Evolutionary conservation across 352 stramenopile species (phyloP).

Genomic region (Phytophthora idaei): DNA sequence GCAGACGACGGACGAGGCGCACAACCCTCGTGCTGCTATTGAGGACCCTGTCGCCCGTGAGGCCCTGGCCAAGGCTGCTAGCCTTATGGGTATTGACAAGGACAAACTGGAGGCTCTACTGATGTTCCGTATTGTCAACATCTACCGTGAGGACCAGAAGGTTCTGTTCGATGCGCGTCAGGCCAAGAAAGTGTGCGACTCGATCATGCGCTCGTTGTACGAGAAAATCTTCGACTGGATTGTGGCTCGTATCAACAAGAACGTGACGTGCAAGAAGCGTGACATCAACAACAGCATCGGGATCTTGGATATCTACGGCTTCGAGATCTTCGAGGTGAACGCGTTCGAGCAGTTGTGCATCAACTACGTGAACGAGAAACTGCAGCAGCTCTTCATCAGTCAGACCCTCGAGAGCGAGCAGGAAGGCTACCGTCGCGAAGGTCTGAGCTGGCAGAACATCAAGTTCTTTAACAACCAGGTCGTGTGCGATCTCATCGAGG

Average conservation of each 20-base stretch:
- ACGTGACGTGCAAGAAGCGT: slow-evolving; percentile 66
- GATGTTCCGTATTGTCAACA: slow-evolving; percentile 82
- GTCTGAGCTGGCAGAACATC: slow-evolving; percentile 76
- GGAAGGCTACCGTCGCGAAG: slow-evolving; percentile 79
- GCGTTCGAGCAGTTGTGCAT: slow-evolving; percentile 92
- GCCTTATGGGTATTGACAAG: slow-evolving; percentile 68
- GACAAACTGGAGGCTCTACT: slow-evolving; percentile 71
- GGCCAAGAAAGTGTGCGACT: slow-evolving; percentile 84
- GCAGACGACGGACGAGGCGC: slow-evolving; percentile 68
- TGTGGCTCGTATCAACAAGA: slow-evolving; percentile 86
- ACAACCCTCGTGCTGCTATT: slow-evolving; percentile 78
- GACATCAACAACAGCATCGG: slow-evolving; percentile 83
- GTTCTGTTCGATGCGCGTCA: slow-evolving; percentile 77
- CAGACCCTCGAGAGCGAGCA: slow-evolving; percentile 84
- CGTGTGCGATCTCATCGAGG: slow-evolving; percentile 90
- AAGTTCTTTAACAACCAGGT: slow-evolving; percentile 90
- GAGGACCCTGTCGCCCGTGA: slow-evolving; percentile 56
- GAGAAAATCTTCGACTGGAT: slow-evolving; percentile 92
- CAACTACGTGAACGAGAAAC: slow-evolving; percentile 92
- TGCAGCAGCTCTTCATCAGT: slow-evolving; percentile 89
- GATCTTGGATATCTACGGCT: slow-evolving; percentile 92
- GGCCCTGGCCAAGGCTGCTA: slow-evolving; percentile 60
- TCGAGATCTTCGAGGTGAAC: slow-evolving; percentile 92
- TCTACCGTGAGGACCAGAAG: slow-evolving; percentile 80
- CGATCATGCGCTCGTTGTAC: slow-evolving; percentile 88